These are phyloP conservation scores for Rhodocollybia butyracea DNA, from an alignment of 768 basidiomycete genomes.

Conservation along the genomic window DNA sequence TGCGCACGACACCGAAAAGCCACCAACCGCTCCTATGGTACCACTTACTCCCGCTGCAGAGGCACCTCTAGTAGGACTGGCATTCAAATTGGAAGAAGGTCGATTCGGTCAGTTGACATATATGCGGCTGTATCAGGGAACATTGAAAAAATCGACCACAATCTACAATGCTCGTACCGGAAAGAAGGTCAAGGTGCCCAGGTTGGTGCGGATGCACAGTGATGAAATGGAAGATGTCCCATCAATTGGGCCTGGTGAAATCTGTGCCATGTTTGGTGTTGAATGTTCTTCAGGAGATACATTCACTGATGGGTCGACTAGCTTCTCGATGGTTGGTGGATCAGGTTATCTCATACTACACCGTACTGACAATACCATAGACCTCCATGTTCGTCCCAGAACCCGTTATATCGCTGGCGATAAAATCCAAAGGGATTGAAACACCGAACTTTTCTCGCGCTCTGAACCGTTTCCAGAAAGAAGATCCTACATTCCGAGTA, in stretches of 20 bases:
- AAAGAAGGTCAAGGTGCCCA: constrained; percentile 95
- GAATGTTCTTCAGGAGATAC: constrained; percentile 98
- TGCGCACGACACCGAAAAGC: constrained; percentile 80
- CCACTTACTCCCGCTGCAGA: constrained; percentile 78
- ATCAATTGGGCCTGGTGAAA: constrained; percentile 93
- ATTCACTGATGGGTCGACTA: constrained; percentile 89
- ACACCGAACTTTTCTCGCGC: constrained; percentile 96
- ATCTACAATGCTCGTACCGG: constrained; percentile 94
- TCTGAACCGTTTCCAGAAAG: constrained; percentile 95
- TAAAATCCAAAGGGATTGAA: constrained; percentile 90
- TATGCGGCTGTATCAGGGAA: constrained; percentile 97
- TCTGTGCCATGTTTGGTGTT: constrained; percentile 98
- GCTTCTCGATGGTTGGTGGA: constrained; percentile 82
- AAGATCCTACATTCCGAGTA: constrained; percentile 98
- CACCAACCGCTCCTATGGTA: constrained; percentile 63
- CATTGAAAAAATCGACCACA: constrained; percentile 76
- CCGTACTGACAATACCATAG: constrained; percentile 33
- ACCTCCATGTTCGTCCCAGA: constrained; percentile 99
- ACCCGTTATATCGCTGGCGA: constrained; percentile 93
- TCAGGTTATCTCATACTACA: background rate
- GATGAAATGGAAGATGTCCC: constrained; percentile 99
- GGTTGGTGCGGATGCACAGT: constrained; percentile 96
- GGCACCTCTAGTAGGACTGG: constrained; percentile 88
- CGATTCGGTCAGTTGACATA: constrained; percentile 97
- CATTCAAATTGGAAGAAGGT: constrained; percentile 98